phyloP scores from a whole-genome alignment of 2,329 filamentous ascomycete genomes.

The Alternaria sp. region DNA sequence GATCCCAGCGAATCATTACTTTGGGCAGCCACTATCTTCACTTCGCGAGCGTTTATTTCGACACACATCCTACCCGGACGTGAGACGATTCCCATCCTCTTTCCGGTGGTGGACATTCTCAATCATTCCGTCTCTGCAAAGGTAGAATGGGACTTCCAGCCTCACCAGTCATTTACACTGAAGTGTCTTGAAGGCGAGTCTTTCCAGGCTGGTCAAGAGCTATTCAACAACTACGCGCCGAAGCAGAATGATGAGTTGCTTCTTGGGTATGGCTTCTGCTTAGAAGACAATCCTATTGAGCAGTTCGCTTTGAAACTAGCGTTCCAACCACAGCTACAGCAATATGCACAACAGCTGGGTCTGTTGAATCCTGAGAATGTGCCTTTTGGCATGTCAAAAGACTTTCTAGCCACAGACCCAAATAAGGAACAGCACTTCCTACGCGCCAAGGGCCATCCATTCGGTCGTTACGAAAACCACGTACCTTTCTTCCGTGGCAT shows the following conservation, averaged over 20 bases:
- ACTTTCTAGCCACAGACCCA: slow-evolving; percentile 30
- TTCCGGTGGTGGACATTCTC: slow-evolving; percentile 60
- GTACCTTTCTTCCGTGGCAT: slow-evolving; percentile 45
- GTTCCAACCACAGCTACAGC: slow-evolving; percentile 48
- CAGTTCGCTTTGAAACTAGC: slow-evolving; percentile 55
- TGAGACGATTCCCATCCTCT: slow-evolving; percentile 53
- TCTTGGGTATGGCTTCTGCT: slow-evolving; percentile 63
- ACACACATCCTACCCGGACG: slow-evolving; percentile 40
- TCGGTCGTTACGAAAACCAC: slow-evolving; percentile 44
- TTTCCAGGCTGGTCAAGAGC: slow-evolving; percentile 51
- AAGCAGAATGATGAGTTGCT: slow-evolving; percentile 63
- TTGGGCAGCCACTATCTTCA: slow-evolving; percentile 63
- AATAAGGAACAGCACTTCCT: slow-evolving; percentile 48
- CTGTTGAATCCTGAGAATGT: slow-evolving; percentile 29
- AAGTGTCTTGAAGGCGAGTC: slow-evolving; percentile 47
- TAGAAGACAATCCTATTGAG: slow-evolving; percentile 58
- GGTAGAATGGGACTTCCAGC: slow-evolving; percentile 57
- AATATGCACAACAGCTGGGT: slow-evolving; percentile 29
- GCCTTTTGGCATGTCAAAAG: slow-evolving; percentile 38
- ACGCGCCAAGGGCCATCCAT: slow-evolving; percentile 40
- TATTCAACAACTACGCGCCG: slow-evolving; percentile 64
- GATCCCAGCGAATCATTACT: slow-evolving; percentile 55
- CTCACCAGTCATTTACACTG: slow-evolving; percentile 50
- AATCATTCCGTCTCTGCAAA: slow-evolving; percentile 59
- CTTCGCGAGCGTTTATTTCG: slow-evolving; percentile 62